Evolutionary conservation across 2,329 filamentous ascomycete species (phyloP).

Genomic region (Thelonectria rubi): DNA sequence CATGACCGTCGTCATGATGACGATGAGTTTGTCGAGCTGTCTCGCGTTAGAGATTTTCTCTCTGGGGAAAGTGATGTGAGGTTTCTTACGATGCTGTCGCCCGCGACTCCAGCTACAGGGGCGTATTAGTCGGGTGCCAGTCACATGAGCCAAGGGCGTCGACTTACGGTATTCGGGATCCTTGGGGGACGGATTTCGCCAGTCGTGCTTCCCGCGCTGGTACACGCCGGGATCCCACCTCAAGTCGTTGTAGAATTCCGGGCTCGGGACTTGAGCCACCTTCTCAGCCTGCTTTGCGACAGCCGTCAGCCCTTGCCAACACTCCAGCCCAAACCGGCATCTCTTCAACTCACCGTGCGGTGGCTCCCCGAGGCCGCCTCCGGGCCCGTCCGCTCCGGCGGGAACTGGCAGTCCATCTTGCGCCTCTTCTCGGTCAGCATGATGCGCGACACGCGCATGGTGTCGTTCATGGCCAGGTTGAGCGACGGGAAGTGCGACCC

Average conservation of each 20-base stretch:
- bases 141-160: not conserved
- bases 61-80: not conserved
- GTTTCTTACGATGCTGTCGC: not conserved
- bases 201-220: slow-evolving; percentile 29
- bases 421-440: not conserved
- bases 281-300: slow-evolving; percentile 44
- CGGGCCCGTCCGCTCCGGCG: not conserved
- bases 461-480: slow-evolving; percentile 62
- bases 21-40: slow-evolving; percentile 63
- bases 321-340: too few species aligned
- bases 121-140: not conserved
- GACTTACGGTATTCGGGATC: slow-evolving; percentile 44
- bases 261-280: slow-evolving; percentile 31
- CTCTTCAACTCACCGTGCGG: not conserved
- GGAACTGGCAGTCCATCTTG: not conserved
- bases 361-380: not conserved
- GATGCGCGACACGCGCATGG: slow-evolving; percentile 59
- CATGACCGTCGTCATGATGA: slow-evolving; percentile 58
- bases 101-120: slow-evolving; percentile 31
- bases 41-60: slow-evolving; percentile 15
- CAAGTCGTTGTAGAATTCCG: slow-evolving; percentile 1
- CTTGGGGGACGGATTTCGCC: too few species aligned
- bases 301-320: not conserved
- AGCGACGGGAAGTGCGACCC: slow-evolving; percentile 63
- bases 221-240: slow-evolving; percentile 62